Base-by-base conservation (phyloP, 805 yeast genomes). In the Lachancea lanzarotensis region DNA sequence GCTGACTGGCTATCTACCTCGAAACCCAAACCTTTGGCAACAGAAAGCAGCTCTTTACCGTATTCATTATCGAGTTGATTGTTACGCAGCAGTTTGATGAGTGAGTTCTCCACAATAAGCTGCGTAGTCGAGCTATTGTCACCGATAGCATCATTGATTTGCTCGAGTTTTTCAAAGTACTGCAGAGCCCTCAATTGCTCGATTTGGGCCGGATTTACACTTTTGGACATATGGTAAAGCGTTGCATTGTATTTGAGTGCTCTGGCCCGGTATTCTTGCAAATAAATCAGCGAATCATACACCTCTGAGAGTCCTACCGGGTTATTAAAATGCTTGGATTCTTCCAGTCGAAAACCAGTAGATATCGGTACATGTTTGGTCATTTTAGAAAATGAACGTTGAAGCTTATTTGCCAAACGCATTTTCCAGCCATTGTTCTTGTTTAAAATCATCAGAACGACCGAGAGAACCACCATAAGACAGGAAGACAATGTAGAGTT, bases 101-200 rank as follows among this genome's bases (percentile, higher is more conserved):
- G 59, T 0, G 75, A 68, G 7, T 44, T 43, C 2, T 67, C 57
- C 0, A 76, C 75, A 3, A 86, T 63, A 2, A 62, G 68, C 16
- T 66, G 58, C 10, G 83, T 54, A 2, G 84, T 50, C 3, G 52
- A 51, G 43, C 71, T 73, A 61, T 88, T 87, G 10, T 54, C 56
- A 4, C 52, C 60, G 4, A 80, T 70, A 11, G 73, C 65, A 1
- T 52, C 48, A 46, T 83, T 86, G 0, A 81, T 70, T 7, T 55
- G 50, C 15, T 68, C 61, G 40, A 85, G 60, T 52, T 84, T 79
- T 17, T 68, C 63, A 25, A 72, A 49, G 66, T 84, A 81, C 0
- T 82, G 81, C 1, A 75, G 69, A 19, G 71, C 63, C 10, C 67
- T 69, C 45, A 59, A 46, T 35, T 57, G 58, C 3, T 46, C 45